phyloP scores from a whole-genome alignment of 2,329 filamentous ascomycete species.

The Aspergillus spinulosporus region DNA sequence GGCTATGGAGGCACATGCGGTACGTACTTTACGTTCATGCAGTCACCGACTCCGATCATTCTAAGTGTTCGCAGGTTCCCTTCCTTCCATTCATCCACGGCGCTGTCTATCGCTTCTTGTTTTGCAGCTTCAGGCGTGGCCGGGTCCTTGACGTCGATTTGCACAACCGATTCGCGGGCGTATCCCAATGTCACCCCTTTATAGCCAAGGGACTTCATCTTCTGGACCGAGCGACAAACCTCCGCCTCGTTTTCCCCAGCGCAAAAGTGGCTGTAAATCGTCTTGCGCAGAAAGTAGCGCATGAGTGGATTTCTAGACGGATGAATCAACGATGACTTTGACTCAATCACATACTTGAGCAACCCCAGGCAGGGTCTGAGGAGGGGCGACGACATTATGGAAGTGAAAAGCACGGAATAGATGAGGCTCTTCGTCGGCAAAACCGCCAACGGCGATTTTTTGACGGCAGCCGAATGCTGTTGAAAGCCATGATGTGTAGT shows the following conservation, averaged over 20 bases:
- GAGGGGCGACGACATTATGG: slow-evolving; percentile 24
- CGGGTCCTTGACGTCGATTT: slow-evolving; percentile 15
- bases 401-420: slow-evolving; percentile 23
- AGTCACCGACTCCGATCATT: slow-evolving; percentile 47
- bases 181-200: slow-evolving; percentile 52
- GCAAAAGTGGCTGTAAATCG: slow-evolving; percentile 84
- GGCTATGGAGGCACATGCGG: background rate
- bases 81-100: slow-evolving; percentile 48
- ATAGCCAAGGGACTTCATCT: slow-evolving; percentile 47
- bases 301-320: slow-evolving; percentile 45
- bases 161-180: slow-evolving; percentile 44
- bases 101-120: slow-evolving; percentile 21
- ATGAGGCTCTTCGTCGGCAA: slow-evolving; percentile 22
- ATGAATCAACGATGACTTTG: slow-evolving; percentile 40
- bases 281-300: slow-evolving; percentile 36
- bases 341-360: slow-evolving; percentile 39
- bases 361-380: slow-evolving; percentile 23
- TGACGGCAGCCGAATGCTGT: background rate
- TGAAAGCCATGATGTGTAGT: slow-evolving; percentile 12
- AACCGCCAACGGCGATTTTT: slow-evolving; percentile 40
- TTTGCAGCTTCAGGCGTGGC: slow-evolving; percentile 11
- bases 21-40: slow-evolving; percentile 45
- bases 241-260: slow-evolving; percentile 64
- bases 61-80: slow-evolving; percentile 49
- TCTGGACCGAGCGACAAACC: slow-evolving; percentile 38